These are phyloP conservation scores for Botrytis deweyae DNA, from an alignment of 2,329 filamentous ascomycete genomes.

Conservation along the genomic window DNA sequence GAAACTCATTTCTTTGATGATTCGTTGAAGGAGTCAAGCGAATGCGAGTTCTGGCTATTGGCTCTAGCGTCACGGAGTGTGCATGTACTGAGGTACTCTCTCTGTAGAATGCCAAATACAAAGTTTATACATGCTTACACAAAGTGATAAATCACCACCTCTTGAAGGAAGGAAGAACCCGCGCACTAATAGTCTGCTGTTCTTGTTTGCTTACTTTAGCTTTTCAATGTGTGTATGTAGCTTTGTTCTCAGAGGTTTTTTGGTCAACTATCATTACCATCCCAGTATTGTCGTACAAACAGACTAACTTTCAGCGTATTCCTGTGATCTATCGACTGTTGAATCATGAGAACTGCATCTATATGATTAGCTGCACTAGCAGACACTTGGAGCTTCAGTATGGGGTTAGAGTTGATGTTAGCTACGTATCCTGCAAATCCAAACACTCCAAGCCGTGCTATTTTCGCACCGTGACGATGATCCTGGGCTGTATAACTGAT, in stretches of 20 bases:
- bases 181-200: background rate
- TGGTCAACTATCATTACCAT: background rate
- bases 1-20: slow-evolving; percentile 8
- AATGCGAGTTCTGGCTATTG: background rate
- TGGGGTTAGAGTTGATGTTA: background rate
- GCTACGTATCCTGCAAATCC: background rate
- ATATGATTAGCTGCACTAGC: background rate
- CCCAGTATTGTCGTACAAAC: background rate
- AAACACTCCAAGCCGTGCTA: background rate
- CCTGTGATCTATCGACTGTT: background rate
- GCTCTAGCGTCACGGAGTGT: background rate
- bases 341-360: background rate
- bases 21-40: slow-evolving; percentile 11
- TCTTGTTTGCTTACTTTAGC: background rate
- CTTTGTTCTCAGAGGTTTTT: background rate
- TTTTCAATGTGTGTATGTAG: background rate
- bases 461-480: slow-evolving; percentile 2
- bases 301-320: background rate
- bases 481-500: background rate
- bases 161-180: background rate
- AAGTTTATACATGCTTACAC: background rate
- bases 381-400: background rate
- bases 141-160: background rate
- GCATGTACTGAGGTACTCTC: background rate
- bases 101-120: background rate